Percentiles rank a stretch among this genome's conserved stretches.
phyloP scores from a whole-genome alignment of 2,329 filamentous ascomycete genomes.

The Curvularia lunata region DNA sequence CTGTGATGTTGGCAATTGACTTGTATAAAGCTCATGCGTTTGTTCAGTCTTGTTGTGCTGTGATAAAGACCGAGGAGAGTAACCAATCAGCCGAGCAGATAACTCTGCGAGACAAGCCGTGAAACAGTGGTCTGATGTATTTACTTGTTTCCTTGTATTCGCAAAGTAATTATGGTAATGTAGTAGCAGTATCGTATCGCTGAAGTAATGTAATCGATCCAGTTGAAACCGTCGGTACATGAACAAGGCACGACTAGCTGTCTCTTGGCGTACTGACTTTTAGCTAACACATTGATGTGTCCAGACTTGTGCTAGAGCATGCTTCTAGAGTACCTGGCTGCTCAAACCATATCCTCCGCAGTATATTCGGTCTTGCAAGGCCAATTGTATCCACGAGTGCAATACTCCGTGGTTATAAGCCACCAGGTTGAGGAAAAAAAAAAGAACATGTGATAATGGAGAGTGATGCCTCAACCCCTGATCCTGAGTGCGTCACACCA shows the following conservation, averaged over 20 bases:
- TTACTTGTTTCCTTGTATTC: background rate
- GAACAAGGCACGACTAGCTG: background rate
- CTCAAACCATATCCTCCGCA: background rate
- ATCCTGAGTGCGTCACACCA: slow-evolving; percentile 45
- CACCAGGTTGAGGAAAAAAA: too few relatives aligned
- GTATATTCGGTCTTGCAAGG: background rate
- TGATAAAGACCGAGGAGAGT: background rate
- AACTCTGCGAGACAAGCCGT: background rate
- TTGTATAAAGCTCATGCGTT: slow-evolving; percentile 2
- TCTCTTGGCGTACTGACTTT: background rate
- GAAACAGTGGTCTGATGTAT: background rate
- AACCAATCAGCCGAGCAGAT: background rate
- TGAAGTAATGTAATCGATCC: background rate
- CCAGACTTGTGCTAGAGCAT: too few relatives aligned
- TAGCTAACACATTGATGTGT: background rate
- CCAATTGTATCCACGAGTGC: too few relatives aligned
- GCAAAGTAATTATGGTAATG: background rate
- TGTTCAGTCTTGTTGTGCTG: background rate
- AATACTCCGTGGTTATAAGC: background rate
- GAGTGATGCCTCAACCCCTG: slow-evolving; percentile 25
- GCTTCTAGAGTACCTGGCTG: background rate
- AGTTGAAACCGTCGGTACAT: background rate
- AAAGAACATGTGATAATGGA: background rate
- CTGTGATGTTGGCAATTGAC: slow-evolving; percentile 10
- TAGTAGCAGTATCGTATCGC: background rate